Percentiles rank a stretch among this genome's conserved stretches.
Conservation (phyloP, 2,329 filamentous ascomycete genomes). For the Penicillium sp. region DNA sequence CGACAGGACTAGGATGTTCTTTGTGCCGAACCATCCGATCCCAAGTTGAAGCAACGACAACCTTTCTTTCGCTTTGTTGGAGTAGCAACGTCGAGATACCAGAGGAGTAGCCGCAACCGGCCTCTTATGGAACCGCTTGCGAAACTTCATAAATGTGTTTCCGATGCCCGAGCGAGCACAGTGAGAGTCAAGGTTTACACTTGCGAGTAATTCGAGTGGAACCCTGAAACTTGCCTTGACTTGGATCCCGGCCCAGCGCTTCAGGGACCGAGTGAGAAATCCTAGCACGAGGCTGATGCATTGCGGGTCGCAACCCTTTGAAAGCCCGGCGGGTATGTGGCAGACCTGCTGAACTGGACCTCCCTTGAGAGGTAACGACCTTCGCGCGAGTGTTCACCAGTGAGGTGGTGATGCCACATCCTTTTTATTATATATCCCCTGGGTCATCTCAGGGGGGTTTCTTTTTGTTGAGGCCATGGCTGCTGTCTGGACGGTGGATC, state of each 20-base stretch:
- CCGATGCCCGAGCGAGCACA: neutral
- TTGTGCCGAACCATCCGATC: neutral
- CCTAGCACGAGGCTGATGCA: neutral
- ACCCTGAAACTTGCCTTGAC: neutral
- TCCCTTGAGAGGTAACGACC: neutral
- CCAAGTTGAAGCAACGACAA: neutral
- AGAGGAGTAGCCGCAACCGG: neutral
- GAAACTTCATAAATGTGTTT: neutral
- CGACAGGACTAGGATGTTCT: neutral
- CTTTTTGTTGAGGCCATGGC: neutral
- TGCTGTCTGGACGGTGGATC: neutral
- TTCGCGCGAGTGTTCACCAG: neutral
- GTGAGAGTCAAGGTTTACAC: neutral
- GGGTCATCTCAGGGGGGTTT: neutral
- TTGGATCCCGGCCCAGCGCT: neutral
- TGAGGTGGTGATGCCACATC: neutral
- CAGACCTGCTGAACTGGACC: neutral
- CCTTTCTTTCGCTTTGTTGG: neutral
- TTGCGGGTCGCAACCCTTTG: neutral
- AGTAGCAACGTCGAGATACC: neutral
- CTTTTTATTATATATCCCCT: neutral
- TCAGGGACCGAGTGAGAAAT: neutral
- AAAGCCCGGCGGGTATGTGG: neutral
- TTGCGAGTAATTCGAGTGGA: neutral
- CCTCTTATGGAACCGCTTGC: neutral